These are phyloP conservation scores for Xylaria sp. DNA, from an alignment of 2,329 filamentous ascomycete genomes.

Conservation along the genomic window DNA sequence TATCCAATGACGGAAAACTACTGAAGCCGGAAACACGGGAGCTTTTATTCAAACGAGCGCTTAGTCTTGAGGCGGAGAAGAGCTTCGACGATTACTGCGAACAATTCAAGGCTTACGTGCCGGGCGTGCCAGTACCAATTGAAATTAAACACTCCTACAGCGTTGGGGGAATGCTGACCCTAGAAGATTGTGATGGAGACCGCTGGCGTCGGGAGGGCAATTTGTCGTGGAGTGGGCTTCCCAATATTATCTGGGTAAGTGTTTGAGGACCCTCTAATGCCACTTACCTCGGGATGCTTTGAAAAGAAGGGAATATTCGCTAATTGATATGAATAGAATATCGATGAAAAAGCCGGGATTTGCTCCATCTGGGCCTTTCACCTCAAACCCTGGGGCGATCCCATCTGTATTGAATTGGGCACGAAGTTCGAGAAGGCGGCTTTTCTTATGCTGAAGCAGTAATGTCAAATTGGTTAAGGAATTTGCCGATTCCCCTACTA, in stretches of 20 bases:
- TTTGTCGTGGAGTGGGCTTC: slow-evolving; percentile 51
- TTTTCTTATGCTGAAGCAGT: slow-evolving; percentile 31
- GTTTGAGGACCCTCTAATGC: not conserved
- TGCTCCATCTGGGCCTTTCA: slow-evolving; percentile 43
- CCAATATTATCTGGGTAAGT: slow-evolving; percentile 60
- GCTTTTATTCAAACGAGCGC: slow-evolving; percentile 59
- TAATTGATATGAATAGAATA: slow-evolving; percentile 39
- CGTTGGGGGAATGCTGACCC: slow-evolving; percentile 25
- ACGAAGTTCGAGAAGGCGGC: slow-evolving; percentile 36
- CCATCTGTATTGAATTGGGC: slow-evolving; percentile 27
- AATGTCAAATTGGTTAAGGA: not conserved
- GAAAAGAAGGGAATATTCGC: slow-evolving; percentile 31
- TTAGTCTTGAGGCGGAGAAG: slow-evolving; percentile 49
- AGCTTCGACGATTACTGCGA: slow-evolving; percentile 30
- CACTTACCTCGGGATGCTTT: not conserved
- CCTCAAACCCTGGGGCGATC: slow-evolving; percentile 31
- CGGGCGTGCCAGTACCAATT: slow-evolving; percentile 46
- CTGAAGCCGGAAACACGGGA: slow-evolving; percentile 55
- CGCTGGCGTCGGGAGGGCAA: slow-evolving; percentile 35
- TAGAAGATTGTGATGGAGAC: slow-evolving; percentile 36
- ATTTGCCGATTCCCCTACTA: not conserved
- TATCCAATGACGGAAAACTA: slow-evolving; percentile 60
- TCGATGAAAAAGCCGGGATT: slow-evolving; percentile 52
- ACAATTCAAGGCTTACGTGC: slow-evolving; percentile 38
- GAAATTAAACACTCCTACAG: slow-evolving; percentile 50